Base-by-base conservation (phyloP, 345 rosid species). In the Kernera saxatilis region DNA sequence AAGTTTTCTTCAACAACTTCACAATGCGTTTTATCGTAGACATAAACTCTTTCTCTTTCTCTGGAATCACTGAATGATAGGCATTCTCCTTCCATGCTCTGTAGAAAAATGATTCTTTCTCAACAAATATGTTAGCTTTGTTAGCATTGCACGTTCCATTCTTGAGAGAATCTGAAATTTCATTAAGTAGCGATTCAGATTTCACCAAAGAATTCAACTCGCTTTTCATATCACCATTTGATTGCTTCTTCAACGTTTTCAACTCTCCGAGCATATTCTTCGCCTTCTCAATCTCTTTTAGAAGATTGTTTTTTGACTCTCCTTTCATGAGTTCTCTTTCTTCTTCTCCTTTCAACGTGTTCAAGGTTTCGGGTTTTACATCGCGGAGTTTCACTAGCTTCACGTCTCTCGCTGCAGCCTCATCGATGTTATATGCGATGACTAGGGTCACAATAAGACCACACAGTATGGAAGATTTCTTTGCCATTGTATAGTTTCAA, bases 41-140 rank as follows among this genome's bases (percentile, higher is more conserved):
- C 78, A 75, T 75, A 44, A 17, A 75, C 64, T 75, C 78, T 68
- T 74, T 74, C 35, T 74, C 78, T 12, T 74, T 74, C 64, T 74
- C 74, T 2, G 74, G 73, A 36, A 74, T 74, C 22, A 26, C 69
- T 9, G 78, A 41, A 9, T 51, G 12, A 68, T 68, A 74, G 0
- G 74, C 60, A 74, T 60, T 74, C 56, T 67, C 78, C 57, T 74
- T 67, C 78, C 78, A 68, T 7, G 69, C 64, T 52, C 74, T 60
- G 50, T 60, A 74, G 41, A 68, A 60, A 33, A 67, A 59, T 15
- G 78, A 59, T 43, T 74, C 78, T 50, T 68, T 52, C 33, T 68
- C 74, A 23, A 60, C 69, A 26, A 74, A 74, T 3, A 60, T 44
- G 8, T 54, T 67, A 17, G 64, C 74, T 68, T 60, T 21, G 11